These are phyloP conservation scores for Teunomyces barrocoloradensis DNA, from an alignment of 805 yeast species.

Conservation along the genomic window DNA sequence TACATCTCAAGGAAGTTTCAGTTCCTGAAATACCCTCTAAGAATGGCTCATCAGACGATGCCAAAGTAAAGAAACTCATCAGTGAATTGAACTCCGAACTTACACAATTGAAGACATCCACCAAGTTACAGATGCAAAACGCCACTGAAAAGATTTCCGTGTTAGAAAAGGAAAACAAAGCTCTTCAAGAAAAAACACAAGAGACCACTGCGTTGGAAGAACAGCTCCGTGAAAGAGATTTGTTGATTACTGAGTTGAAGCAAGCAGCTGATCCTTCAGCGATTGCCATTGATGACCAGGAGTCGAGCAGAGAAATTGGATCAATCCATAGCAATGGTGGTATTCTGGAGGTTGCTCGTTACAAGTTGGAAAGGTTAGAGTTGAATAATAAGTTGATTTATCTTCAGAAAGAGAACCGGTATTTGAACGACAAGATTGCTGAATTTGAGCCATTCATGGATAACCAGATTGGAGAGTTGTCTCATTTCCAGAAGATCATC, in stretches of 20 bases:
- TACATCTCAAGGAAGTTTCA: neutral
- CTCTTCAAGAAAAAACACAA: conserved; percentile 5
- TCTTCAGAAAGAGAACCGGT: conserved; percentile 45
- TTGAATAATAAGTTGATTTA: conserved; percentile 43
- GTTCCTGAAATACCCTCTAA: conserved; percentile 1
- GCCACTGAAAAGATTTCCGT: conserved; percentile 55
- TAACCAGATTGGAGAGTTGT: conserved; percentile 51
- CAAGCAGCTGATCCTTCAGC: conserved; percentile 24
- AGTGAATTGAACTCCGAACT: conserved; percentile 33
- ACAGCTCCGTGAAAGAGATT: conserved; percentile 30
- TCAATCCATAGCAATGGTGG: conserved; percentile 8
- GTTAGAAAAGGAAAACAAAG: conserved; percentile 40
- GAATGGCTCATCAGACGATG: conserved; percentile 16
- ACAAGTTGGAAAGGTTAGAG: conserved; percentile 44
- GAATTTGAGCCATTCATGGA: conserved; percentile 54
- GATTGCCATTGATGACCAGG: conserved; percentile 20
- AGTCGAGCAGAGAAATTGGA: conserved; percentile 6
- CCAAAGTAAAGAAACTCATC: conserved; percentile 30
- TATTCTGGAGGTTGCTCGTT: conserved; percentile 32
- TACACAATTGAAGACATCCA: conserved; percentile 26
- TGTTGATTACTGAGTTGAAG: conserved; percentile 30
- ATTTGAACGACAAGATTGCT: conserved; percentile 37
- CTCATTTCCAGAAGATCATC: conserved; percentile 52
- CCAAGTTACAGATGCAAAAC: conserved; percentile 49
- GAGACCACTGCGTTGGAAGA: conserved; percentile 13